phyloP scores from a whole-genome alignment of 2,329 filamentous ascomycete genomes.

The Gaeumannomyces sp. region DNA sequence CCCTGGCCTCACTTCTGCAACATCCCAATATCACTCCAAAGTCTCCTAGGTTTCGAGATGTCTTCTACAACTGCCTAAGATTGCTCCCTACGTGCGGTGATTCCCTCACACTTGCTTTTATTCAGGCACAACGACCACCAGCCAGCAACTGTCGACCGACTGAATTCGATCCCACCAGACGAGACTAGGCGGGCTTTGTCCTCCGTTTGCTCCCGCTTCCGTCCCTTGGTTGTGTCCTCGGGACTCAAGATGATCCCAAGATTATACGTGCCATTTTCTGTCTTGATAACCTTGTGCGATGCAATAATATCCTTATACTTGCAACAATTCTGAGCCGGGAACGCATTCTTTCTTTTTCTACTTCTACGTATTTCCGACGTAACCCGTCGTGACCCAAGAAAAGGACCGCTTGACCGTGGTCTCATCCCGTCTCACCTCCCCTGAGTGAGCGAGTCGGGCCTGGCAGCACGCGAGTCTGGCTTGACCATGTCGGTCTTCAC shows the following conservation, averaged over 20 bases:
- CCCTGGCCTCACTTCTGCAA: not conserved
- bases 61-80: not conserved
- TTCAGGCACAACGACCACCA: not conserved
- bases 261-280: conserved; percentile 24
- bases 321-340: not conserved
- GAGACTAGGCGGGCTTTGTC: not conserved
- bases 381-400: not conserved
- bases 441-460: not conserved
- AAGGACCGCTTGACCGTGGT: not conserved
- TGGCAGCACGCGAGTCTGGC: too few relatives aligned
- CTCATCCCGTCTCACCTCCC: not conserved
- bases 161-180: not conserved
- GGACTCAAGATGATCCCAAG: conserved; percentile 33
- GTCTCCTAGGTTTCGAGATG: not conserved
- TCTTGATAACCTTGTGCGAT: conserved; percentile 16
- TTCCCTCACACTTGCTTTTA: not conserved
- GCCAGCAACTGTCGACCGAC: too few relatives aligned
- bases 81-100: not conserved
- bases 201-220: not conserved
- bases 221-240: not conserved
- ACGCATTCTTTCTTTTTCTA: not conserved
- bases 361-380: not conserved
- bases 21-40: not conserved
- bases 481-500: conserved; percentile 88
- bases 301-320: conserved; percentile 19